Conservation (phyloP, 73 alveolate species). For the Stentor coeruleus region DNA sequence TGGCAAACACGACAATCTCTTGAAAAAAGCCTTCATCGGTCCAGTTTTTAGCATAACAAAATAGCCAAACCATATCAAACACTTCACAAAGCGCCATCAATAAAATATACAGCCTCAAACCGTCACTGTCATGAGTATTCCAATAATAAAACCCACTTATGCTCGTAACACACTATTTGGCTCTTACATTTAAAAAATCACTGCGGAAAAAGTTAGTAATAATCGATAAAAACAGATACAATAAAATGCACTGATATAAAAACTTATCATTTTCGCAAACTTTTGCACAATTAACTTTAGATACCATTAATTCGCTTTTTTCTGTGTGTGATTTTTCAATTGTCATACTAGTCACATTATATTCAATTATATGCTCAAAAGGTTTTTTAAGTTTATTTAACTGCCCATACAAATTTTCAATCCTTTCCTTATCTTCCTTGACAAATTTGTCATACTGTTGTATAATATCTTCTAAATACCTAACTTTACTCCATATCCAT, state of each 20-base stretch:
- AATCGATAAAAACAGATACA: background rate
- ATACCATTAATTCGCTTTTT: no score
- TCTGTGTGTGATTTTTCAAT: no score
- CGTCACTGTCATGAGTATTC: background rate
- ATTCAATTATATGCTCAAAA: slow-evolving; percentile 42
- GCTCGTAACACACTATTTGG: background rate
- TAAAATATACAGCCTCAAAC: background rate
- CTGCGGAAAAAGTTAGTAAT: background rate
- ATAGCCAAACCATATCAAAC: background rate
- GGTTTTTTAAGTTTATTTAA: slow-evolving; percentile 50
- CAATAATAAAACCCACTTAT: background rate
- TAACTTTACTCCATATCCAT: slow-evolving; percentile 46
- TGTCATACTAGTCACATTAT: background rate
- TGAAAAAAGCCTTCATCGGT: no score
- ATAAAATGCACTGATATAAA: background rate
- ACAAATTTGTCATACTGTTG: slow-evolving; percentile 30
- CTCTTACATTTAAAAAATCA: background rate
- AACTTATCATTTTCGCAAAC: no score
- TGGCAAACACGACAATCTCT: no score
- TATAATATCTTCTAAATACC: slow-evolving; percentile 39
- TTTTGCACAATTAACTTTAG: no score
- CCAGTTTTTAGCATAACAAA: no score
- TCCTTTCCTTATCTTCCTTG: slow-evolving; percentile 28
- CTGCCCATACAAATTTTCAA: background rate
- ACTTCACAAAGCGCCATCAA: background rate